Evolutionary conservation across 148 eudicot species (phyloP).

Genomic region (Amaranthus hypochondriacus): DNA sequence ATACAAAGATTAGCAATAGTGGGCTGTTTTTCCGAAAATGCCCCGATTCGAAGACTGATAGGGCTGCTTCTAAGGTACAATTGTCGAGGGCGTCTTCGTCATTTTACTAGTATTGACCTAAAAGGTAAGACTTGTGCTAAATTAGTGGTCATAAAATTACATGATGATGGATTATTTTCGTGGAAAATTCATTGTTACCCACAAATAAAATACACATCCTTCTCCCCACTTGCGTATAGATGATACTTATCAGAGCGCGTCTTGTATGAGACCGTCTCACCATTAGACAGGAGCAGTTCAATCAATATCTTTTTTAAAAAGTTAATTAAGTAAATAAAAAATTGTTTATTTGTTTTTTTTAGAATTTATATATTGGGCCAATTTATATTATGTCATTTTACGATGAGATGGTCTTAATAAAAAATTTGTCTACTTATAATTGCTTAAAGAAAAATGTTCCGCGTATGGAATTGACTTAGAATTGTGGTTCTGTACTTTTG

Average conservation of each 20-base stretch:
- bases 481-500: too few relatives aligned
- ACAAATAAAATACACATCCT: neutral
- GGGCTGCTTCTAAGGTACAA: neutral
- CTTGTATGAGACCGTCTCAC: too few relatives aligned
- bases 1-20: neutral
- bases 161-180: neutral
- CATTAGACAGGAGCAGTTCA: too few relatives aligned
- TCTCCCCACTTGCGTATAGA: conserved; percentile 1
- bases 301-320: too few relatives aligned
- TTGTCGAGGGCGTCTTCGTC: conserved; percentile 1
- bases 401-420: too few relatives aligned
- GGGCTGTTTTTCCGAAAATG: neutral
- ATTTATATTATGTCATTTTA: too few relatives aligned
- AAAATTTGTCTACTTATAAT: too few relatives aligned
- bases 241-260: neutral
- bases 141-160: neutral
- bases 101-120: conserved; percentile 14
- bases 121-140: neutral
- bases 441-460: too few relatives aligned
- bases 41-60: neutral
- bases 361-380: too few relatives aligned
- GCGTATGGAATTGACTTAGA: too few relatives aligned
- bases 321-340: too few relatives aligned
- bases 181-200: neutral
- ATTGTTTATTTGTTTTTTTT: too few relatives aligned